Evolutionary conservation across 108 stramenopile genomes (phyloP), one percentile per base, ranked within the genome.

Genomic region (Skeletonema potamos): DNA sequence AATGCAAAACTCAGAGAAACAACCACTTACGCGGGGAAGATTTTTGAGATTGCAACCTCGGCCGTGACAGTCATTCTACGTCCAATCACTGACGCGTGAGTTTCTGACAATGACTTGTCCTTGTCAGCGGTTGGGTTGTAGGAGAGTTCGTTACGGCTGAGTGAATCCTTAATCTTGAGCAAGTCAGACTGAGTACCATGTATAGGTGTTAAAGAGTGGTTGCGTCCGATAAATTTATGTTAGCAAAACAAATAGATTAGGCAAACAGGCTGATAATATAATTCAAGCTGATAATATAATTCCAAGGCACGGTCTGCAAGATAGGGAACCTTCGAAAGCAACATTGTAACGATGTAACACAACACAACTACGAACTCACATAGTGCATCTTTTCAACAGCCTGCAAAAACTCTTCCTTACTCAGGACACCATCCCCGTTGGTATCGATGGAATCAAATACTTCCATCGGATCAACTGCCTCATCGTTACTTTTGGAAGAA

Each of bases 1-100:
- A n/a, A n/a, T n/a, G n/a, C n/a, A n/a, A n/a, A n/a, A n/a, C n/a
- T n/a, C n/a, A n/a, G n/a, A n/a, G n/a, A n/a, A n/a, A n/a, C n/a
- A n/a, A n/a, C n/a, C n/a, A n/a, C n/a, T n/a, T n/a, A n/a, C 3
- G 70, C 70, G 24, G 70, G 70, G 34, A 72, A 64, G 27, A 72
- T 46, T 12, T 72, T 72, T 0, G 43, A 48, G 20, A 64, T 54
- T 36, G 70, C 36, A 9, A 65, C 70, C 39, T 72, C 63, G 11
- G 43, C 41, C 8, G 63, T 46, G 15, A 48, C 46, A 20, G 46
- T 48, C 46, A 48, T 48, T 20, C 46, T 4, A 22, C 46, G 46
- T 7, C 46, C 46, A 22, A 48, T 48, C 0, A 48, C 46, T 22
- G 46, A 48, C 20, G 46, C 46, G 20, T 48, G 46, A 15, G 46